Evolutionary conservation across 257 asterid species (phyloP).

Genomic region (Solanum appendiculatum): DNA sequence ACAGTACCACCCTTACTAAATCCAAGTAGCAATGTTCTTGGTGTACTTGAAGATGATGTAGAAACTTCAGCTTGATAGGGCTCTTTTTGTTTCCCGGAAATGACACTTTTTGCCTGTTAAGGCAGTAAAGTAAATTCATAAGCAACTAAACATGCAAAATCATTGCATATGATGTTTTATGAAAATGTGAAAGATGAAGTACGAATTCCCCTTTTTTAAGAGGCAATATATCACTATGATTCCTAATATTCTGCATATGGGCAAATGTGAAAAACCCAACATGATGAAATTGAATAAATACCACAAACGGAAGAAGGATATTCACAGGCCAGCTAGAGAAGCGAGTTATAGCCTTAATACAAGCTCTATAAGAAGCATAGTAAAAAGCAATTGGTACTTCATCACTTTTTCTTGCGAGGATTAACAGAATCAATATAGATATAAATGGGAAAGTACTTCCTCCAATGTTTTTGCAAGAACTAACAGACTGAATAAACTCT

Average conservation of each 20-base stretch:
- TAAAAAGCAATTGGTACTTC: not conserved
- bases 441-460: not conserved
- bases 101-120: constrained; percentile 43
- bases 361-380: not conserved
- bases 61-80: constrained; percentile 32
- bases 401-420: not conserved
- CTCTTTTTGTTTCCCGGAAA: constrained; percentile 37
- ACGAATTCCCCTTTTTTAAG: not conserved
- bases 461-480: not conserved
- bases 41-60: constrained; percentile 29
- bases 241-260: not conserved
- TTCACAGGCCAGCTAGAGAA: not conserved
- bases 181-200: not conserved
- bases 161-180: not conserved
- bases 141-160: not conserved
- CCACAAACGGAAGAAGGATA: not conserved
- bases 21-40: constrained; percentile 70
- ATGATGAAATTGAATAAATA: not conserved
- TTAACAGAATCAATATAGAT: not conserved
- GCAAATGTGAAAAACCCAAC: not conserved
- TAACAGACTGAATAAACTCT: not conserved
- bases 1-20: constrained; percentile 91
- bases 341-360: not conserved
- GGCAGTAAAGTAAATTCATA: not conserved
- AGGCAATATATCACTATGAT: not conserved